Conservation (phyloP, 2,329 filamentous ascomycete genomes). For the Passalora sequoiae region DNA sequence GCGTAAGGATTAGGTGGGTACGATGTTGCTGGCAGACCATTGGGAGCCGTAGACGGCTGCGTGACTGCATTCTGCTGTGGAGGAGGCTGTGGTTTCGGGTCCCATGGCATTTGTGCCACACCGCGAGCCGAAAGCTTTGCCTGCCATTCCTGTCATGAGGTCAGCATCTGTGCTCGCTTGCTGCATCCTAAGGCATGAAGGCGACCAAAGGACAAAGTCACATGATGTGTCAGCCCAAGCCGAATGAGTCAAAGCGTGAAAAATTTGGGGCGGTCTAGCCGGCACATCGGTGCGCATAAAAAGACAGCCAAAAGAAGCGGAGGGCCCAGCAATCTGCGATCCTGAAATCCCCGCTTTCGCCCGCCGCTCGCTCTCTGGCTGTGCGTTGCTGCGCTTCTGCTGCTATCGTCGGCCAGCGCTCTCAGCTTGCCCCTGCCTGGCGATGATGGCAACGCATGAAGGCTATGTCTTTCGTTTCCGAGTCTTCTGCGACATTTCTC, state of each 20-base stretch:
- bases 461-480: slow-evolving; percentile 1
- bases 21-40: slow-evolving; percentile 19
- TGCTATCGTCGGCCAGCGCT: slow-evolving; percentile 6
- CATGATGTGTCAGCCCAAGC: neutral
- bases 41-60: slow-evolving; percentile 15
- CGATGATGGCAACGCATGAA: slow-evolving; percentile 2
- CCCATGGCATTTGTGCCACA: slow-evolving; percentile 91
- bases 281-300: slow-evolving; percentile 38
- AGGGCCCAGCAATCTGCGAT: slow-evolving; percentile 36
- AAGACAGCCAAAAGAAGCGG: slow-evolving; percentile 42
- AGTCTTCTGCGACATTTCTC: slow-evolving; percentile 2
- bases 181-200: too few relatives aligned
- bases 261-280: slow-evolving; percentile 7
- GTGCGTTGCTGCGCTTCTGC: too few relatives aligned
- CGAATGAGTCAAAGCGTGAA: slow-evolving; percentile 20
- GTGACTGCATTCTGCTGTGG: slow-evolving; percentile 24
- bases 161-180: slow-evolving; percentile 12
- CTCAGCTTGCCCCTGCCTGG: slow-evolving; percentile 16
- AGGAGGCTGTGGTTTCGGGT: slow-evolving; percentile 68
- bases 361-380: slow-evolving; percentile 22
- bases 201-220: neutral
- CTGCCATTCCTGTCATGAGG: slow-evolving; percentile 75
- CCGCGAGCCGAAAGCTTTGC: slow-evolving; percentile 77
- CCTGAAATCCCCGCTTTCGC: slow-evolving; percentile 41
- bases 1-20: slow-evolving; percentile 19